Conservation (phyloP, 257 asterid genomes). For the Rubia yunnanensis region DNA sequence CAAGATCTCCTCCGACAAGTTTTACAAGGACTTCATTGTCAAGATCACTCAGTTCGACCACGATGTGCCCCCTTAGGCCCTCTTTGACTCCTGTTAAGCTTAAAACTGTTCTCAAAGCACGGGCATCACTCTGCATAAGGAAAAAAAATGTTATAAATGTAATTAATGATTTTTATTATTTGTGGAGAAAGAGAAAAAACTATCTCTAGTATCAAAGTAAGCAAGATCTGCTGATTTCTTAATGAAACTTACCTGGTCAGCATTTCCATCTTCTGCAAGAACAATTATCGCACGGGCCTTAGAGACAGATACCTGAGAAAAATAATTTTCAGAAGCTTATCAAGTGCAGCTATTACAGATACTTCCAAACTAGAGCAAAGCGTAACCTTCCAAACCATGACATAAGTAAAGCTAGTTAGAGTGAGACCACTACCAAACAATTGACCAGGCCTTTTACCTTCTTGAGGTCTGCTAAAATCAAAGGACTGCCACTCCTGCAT, state of each 20-base stretch:
- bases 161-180: neutral
- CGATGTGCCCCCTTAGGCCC: conserved; percentile 76
- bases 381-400: neutral
- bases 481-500: conserved; percentile 90
- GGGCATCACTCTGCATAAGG: conserved; percentile 80
- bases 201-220: conserved; percentile 12
- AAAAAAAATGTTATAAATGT: conserved; percentile 16
- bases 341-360: conserved; percentile 7
- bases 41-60: conserved; percentile 86
- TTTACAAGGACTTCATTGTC: conserved; percentile 87
- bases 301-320: conserved; percentile 72
- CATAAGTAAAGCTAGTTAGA: neutral
- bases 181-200: neutral
- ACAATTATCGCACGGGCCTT: conserved; percentile 91
- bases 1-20: conserved; percentile 87
- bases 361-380: conserved; percentile 6
- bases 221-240: conserved; percentile 16
- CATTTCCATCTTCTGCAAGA: conserved; percentile 92
- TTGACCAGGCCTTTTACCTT: conserved; percentile 29
- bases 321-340: conserved; percentile 22
- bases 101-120: conserved; percentile 82
- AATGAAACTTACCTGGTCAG: conserved; percentile 60
- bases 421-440: neutral
- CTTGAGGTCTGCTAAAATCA: conserved; percentile 79
- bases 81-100: conserved; percentile 92